Evolutionary conservation across 257 asterid genomes (phyloP).

Genomic region (Solanum appendiculatum): DNA sequence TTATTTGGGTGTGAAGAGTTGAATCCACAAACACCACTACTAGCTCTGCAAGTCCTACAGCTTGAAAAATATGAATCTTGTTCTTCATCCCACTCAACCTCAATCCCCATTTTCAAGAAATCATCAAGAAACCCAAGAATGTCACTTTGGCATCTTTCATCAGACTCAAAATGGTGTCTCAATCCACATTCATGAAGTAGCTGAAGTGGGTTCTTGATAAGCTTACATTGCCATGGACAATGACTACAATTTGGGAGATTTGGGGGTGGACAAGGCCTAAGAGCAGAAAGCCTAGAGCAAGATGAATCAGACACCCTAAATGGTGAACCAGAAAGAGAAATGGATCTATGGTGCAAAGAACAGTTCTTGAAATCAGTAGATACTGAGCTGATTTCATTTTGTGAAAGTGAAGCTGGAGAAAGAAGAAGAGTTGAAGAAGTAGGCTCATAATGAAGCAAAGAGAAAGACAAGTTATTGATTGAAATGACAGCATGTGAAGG

Average conservation of each 20-base stretch:
- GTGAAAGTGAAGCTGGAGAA: constrained; percentile 19
- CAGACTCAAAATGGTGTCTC: constrained; percentile 41
- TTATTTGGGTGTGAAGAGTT: constrained; percentile 46
- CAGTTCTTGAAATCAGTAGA: constrained; percentile 22
- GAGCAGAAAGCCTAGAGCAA: constrained; percentile 67
- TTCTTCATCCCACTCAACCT: constrained; percentile 78
- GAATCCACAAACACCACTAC: constrained; percentile 66
- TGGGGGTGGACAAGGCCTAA: constrained; percentile 57
- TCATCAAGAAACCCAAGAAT: constrained; percentile 65
- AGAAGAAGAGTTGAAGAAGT: constrained; percentile 52
- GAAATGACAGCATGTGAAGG: constrained; percentile 45
- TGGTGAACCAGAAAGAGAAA: constrained; percentile 58
- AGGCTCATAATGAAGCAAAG: constrained; percentile 48
- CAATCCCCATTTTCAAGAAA: constrained; percentile 51
- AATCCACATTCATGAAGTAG: constrained; percentile 58
- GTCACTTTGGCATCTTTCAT: constrained; percentile 61
- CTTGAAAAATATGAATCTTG: constrained; percentile 49
- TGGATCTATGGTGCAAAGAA: constrained; percentile 33
- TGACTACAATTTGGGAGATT: constrained; percentile 61
- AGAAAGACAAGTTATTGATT: constrained; percentile 41
- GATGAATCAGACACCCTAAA: constrained; percentile 70
- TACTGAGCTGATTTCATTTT: not conserved
- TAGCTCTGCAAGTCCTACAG: constrained; percentile 51
- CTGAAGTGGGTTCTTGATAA: constrained; percentile 46
- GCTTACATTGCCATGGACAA: constrained; percentile 67